These are phyloP conservation scores for Camellia oleifera DNA, from an alignment of 179 eudicot species.

Conservation along the genomic window DNA sequence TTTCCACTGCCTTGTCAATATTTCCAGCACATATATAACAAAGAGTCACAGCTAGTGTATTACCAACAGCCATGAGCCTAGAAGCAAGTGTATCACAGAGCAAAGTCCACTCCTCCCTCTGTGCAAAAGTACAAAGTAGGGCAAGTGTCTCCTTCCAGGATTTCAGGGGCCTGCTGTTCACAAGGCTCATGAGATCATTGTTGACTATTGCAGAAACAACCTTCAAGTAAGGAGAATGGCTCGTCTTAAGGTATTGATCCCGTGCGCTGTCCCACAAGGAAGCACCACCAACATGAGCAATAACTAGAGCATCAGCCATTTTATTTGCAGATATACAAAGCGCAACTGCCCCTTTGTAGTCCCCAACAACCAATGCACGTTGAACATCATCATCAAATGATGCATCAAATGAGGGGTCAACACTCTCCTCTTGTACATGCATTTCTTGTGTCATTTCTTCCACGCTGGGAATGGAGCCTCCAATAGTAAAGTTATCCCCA, in stretches of 20 bases:
- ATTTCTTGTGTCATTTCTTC: too few species aligned
- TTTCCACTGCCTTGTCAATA: slow-evolving; percentile 88
- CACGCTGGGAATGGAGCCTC: too few species aligned
- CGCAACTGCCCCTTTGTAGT: too few species aligned
- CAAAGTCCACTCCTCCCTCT: slow-evolving; percentile 83
- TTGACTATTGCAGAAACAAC: slow-evolving; percentile 96
- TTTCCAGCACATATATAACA: slow-evolving; percentile 98
- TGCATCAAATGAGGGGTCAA: too few species aligned
- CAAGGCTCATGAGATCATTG: slow-evolving; percentile 80
- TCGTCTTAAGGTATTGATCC: slow-evolving; percentile 76
- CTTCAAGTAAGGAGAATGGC: slow-evolving; percentile 76
- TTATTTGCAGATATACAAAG: too few species aligned
- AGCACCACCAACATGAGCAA: slow-evolving; percentile 81
- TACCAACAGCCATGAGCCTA: slow-evolving; percentile 68
- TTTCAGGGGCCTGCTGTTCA: slow-evolving; percentile 80
- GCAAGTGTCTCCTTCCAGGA: slow-evolving; percentile 99
- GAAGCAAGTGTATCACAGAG: slow-evolving; percentile 90
- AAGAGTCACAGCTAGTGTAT: slow-evolving; percentile 84
- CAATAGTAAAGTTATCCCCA: too few species aligned
- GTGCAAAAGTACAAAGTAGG: slow-evolving; percentile 91
- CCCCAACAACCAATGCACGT: too few species aligned
- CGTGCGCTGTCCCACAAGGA: slow-evolving; percentile 91
- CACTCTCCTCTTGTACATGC: too few species aligned
- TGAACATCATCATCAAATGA: too few species aligned
- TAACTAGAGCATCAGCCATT: slow-evolving; percentile 99